phyloP scores from a whole-genome alignment of 192 early-diverging fungal species.

The Funneliformis mosseae region DNA sequence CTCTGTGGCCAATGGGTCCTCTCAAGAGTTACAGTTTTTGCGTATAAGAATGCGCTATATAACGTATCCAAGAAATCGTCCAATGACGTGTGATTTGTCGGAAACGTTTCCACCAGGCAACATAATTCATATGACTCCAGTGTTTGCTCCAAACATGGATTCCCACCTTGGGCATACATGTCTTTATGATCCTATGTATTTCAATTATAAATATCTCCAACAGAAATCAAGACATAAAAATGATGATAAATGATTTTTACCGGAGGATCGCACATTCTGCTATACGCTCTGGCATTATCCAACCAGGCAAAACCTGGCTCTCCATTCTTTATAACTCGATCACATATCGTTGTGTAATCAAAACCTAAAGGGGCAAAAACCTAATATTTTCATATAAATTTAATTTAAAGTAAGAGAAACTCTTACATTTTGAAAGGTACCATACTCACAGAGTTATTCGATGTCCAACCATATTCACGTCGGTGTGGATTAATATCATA shows the following conservation, averaged over 20 bases:
- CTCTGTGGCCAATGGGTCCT: conserved; percentile 50
- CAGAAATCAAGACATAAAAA: not conserved
- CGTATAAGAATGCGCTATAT: conserved; percentile 49
- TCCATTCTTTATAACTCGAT: conserved; percentile 44
- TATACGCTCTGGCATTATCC: conserved; percentile 43
- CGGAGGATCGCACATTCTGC: conserved; percentile 43
- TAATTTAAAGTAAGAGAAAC: not conserved
- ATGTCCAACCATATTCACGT: conserved; percentile 50
- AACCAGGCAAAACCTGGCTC: conserved; percentile 56
- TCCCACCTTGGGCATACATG: conserved; percentile 43
- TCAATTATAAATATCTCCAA: not conserved
- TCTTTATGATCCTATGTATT: conserved; percentile 36
- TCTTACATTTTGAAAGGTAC: not conserved
- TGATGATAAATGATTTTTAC: not conserved
- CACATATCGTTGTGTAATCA: conserved; percentile 42
- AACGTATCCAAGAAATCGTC: conserved; percentile 50
- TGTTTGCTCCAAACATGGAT: conserved; percentile 53
- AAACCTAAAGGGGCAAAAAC: conserved; percentile 48
- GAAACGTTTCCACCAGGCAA: conserved; percentile 53
- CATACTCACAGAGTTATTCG: conserved; percentile 48
- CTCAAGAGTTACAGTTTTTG: conserved; percentile 50
- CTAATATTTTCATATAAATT: not conserved
- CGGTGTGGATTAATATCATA: conserved; percentile 52
- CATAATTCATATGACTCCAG: conserved; percentile 52
- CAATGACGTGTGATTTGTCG: conserved; percentile 39